phyloP scores from a whole-genome alignment of 2,329 filamentous ascomycete species.

The Dothistroma pini region DNA sequence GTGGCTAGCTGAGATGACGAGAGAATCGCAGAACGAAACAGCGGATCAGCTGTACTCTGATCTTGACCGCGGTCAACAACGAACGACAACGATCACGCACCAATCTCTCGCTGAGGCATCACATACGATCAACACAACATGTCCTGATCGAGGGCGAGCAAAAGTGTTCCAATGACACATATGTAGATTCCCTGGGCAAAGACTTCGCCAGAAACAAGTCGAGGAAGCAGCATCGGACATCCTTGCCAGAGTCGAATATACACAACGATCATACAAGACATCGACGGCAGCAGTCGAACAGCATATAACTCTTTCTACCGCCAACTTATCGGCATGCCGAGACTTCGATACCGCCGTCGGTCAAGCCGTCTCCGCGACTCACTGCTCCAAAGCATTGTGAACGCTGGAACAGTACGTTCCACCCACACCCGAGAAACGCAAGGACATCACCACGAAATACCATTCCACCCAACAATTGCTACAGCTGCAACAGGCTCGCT shows the following conservation, averaged over 20 bases:
- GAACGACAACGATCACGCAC: no score
- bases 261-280: background rate
- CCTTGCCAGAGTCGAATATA: background rate
- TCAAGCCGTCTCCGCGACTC: background rate
- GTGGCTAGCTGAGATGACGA: no score
- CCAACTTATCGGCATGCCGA: background rate
- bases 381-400: background rate
- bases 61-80: no score
- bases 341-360: background rate
- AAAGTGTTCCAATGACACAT: no score
- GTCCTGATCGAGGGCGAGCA: background rate
- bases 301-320: background rate
- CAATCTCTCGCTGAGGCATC: no score
- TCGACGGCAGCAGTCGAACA: background rate
- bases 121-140: background rate
- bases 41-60: no score
- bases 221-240: no score
- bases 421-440: background rate
- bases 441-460: background rate
- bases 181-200: no score
- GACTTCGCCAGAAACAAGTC: background rate
- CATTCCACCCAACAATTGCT: background rate
- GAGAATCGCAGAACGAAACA: no score
- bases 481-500: background rate
- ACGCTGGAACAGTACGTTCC: background rate